A percentile compares a stretch with the other conserved stretches of the same genome.
Evolutionary conservation across 1,284 basidiomycete genomes (phyloP).

Genomic region (Ceratobasidium theobromae): DNA sequence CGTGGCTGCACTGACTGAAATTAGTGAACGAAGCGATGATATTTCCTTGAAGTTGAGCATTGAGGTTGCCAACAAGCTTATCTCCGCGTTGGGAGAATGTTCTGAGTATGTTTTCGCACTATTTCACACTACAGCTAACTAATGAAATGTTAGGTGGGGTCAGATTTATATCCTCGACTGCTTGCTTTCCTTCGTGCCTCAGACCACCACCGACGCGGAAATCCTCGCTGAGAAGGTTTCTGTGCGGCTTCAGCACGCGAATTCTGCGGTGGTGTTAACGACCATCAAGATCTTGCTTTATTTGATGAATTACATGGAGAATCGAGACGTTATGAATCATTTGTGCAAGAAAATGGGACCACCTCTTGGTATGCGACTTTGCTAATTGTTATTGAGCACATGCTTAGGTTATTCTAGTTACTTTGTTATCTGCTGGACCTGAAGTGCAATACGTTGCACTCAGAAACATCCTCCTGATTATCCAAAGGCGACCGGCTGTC

Average conservation of each 20-base stretch:
- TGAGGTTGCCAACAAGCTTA: conserved; percentile 79
- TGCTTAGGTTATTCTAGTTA: conserved; percentile 57
- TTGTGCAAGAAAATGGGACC: conserved; percentile 98
- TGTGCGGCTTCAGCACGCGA: conserved; percentile 87
- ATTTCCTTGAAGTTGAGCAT: conserved; percentile 86
- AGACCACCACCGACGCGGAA: conserved; percentile 86
- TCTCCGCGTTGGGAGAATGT: conserved; percentile 83
- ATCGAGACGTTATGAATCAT: conserved; percentile 78
- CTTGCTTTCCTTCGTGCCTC: conserved; percentile 89
- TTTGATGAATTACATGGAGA: conserved; percentile 99
- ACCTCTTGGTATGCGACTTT: conserved; percentile 68
- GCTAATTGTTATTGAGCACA: neutral
- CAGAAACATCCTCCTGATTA: conserved; percentile 94
- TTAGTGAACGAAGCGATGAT: conserved; percentile 85
- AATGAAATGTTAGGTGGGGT: conserved; percentile 75
- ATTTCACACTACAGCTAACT: conserved; percentile 13
- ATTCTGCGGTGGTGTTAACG: conserved; percentile 92
- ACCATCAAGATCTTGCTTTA: conserved; percentile 95
- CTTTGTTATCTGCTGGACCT: conserved; percentile 90
- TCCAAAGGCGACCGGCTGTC: conserved; percentile 90
- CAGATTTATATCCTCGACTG: conserved; percentile 98
- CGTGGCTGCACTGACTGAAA: conserved; percentile 90
- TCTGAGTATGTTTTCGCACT: conserved; percentile 69
- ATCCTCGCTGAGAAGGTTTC: conserved; percentile 92
- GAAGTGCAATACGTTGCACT: conserved; percentile 99